phyloP scores from a whole-genome alignment of 495 filamentous ascomycete genomes.

The Platismatia glauca region DNA sequence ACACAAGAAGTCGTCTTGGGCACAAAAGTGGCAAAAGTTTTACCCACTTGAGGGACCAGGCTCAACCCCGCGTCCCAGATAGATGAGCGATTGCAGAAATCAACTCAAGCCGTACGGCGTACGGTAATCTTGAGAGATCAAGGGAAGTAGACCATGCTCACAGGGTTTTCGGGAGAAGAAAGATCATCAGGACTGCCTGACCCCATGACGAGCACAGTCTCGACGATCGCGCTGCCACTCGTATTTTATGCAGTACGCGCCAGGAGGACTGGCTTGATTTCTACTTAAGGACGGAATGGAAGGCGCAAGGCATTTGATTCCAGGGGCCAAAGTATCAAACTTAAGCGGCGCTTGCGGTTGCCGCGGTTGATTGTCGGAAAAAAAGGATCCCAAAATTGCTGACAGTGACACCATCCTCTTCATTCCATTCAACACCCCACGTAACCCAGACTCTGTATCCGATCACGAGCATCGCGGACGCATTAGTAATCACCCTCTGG shows the following conservation, averaged over 20 bases:
- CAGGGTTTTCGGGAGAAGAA: not conserved
- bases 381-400: not conserved
- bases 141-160: not conserved
- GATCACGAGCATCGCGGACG: not conserved
- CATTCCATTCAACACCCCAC: not conserved
- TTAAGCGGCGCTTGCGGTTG: slow-evolving; percentile 1
- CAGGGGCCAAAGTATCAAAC: not conserved
- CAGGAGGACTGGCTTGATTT: not conserved
- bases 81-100: not conserved
- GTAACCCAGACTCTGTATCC: not conserved
- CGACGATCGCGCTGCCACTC: not conserved
- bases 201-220: not conserved
- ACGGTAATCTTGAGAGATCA: not conserved
- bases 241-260: not conserved
- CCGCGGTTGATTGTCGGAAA: not conserved
- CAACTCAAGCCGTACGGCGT: not conserved
- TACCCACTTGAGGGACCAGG: too few species aligned
- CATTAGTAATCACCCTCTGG: not conserved
- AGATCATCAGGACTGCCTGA: not conserved
- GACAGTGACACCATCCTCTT: not conserved
- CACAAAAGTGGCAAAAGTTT: not conserved
- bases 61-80: not conserved
- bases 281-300: not conserved
- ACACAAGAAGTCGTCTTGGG: not conserved
- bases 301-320: not conserved